phyloP scores from a whole-genome alignment of 176 grass and related monocot genomes.

The Musa itinerans region DNA sequence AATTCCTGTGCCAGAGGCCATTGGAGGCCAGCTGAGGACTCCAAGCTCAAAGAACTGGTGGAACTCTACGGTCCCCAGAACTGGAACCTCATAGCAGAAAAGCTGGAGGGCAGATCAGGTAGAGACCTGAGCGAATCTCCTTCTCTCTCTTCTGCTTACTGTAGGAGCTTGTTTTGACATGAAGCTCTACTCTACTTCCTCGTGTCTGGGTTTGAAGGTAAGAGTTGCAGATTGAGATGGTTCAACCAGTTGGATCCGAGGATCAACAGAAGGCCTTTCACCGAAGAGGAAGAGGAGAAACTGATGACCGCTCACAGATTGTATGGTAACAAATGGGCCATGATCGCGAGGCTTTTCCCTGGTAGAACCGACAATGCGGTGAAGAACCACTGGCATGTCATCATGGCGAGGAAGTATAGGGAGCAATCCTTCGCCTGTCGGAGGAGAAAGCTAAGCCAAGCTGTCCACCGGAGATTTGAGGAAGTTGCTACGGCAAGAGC shows the following conservation, averaged over 20 bases:
- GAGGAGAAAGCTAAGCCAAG: conserved; percentile 6
- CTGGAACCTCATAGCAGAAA: conserved; percentile 16
- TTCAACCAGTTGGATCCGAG: conserved; percentile 20
- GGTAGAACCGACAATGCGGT: conserved; percentile 17
- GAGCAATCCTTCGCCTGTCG: not conserved
- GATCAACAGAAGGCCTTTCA: conserved; percentile 16
- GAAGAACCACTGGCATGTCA: conserved; percentile 19
- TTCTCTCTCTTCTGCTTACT: no score
- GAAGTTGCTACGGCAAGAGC: not conserved
- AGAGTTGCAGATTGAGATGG: conserved; percentile 16
- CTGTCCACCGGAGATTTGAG: not conserved
- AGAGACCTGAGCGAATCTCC: not conserved
- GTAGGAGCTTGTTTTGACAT: no score
- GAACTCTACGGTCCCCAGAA: conserved; percentile 15
- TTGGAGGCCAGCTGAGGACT: conserved; percentile 8
- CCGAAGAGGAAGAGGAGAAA: conserved; percentile 5
- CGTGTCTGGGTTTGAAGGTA: not conserved
- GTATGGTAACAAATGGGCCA: conserved; percentile 16
- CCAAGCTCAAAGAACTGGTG: conserved; percentile 6
- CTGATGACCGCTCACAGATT: conserved; percentile 12
- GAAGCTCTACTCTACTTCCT: no score
- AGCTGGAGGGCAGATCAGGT: conserved; percentile 20
- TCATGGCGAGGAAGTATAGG: conserved; percentile 21
- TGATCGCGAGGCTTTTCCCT: conserved; percentile 13
- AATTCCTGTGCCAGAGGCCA: conserved; percentile 6